These are phyloP conservation scores for Boletus bicolor DNA, from an alignment of 768 basidiomycete genomes.

Conservation along the genomic window DNA sequence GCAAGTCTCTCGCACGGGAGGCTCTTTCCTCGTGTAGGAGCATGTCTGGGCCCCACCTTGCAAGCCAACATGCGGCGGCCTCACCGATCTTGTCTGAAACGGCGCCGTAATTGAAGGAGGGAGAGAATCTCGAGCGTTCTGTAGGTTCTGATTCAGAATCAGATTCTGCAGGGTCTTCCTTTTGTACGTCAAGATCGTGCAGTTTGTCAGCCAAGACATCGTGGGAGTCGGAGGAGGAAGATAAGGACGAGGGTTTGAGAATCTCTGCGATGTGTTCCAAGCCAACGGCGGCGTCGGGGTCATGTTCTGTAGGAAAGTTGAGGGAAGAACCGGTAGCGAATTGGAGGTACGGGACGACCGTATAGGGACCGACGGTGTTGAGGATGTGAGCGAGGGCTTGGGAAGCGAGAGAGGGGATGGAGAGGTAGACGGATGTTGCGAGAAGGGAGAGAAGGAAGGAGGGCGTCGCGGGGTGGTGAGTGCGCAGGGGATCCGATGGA, in stretches of 20 bases:
- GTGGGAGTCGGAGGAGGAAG: conserved; percentile 11
- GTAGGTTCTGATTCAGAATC: conserved; percentile 29
- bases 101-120: conserved; percentile 76
- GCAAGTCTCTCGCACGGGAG: conserved; percentile 11
- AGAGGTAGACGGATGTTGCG: conserved; percentile 83
- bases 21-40: conserved; percentile 57
- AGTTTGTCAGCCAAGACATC: conserved; percentile 31
- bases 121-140: conserved; percentile 19
- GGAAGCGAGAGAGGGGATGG: conserved; percentile 70
- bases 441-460: conserved; percentile 82
- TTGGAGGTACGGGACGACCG: conserved; percentile 70
- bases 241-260: conserved; percentile 34
- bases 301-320: conserved; percentile 37
- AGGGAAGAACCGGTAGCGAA: conserved; percentile 79
- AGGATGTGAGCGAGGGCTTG: conserved; percentile 72
- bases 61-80: conserved; percentile 82
- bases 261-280: conserved; percentile 63
- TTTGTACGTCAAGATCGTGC: conserved; percentile 32
- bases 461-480: conserved; percentile 73
- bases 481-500: conserved; percentile 37
- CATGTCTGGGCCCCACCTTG: conserved; percentile 81
- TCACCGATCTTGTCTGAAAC: conserved; percentile 91
- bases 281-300: conserved; percentile 63
- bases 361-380: conserved; percentile 73
- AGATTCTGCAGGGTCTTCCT: conserved; percentile 37